Base-by-base conservation (phyloP, 2,329 filamentous ascomycete genomes). In the Didymella arachidicola region DNA sequence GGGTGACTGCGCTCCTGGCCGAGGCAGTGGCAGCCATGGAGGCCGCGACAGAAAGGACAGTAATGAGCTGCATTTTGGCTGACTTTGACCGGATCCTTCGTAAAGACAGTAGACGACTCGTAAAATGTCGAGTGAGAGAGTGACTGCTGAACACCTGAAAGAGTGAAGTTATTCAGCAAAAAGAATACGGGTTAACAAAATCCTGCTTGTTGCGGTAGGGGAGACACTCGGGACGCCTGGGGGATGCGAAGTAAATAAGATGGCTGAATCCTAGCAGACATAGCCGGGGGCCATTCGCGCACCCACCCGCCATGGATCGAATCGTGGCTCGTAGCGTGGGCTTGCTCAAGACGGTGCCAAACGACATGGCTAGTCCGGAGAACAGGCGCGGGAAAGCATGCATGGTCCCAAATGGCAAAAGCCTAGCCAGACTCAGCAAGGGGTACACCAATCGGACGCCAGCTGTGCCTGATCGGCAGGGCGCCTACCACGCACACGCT, bases 91-190 rank as follows among this genome's bases (percentile, higher is more conserved):
- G 59, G 29, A 56, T 63, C 36, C 47, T 53, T 63, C 43, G 46
- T 55, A 49, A 58, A 53, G 54, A 55, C 59, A 62, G 66, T 61
- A 59, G 25, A 59, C 64, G 64, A 63, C 63, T 69, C 61, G 64
- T 45, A 62, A 55, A 49, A 62, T 56, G n/a, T 51, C 55, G 66
- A 54, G 56, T 36, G 60, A 78, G 74, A 29, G 76, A 77, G 61
- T 66, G 76, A 71, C 60, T 70, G 72, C 73, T 66, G 73, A 74
- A 69, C 62, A 74, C 71, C 73, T 77, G 61, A 76, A 75, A 45
- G 75, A 77, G 74, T 77, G 75, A 75, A 78, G 75, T 67, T 75
- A 70, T 72, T 71, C 73, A 75, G 73, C 74, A 66, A 74, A 48
- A 75, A 71, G 56, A 74, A 74, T 68, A 62, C 69, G 69, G 63